Base-by-base conservation (phyloP, 768 basidiomycete species). In the Lentinula aciculospora region DNA sequence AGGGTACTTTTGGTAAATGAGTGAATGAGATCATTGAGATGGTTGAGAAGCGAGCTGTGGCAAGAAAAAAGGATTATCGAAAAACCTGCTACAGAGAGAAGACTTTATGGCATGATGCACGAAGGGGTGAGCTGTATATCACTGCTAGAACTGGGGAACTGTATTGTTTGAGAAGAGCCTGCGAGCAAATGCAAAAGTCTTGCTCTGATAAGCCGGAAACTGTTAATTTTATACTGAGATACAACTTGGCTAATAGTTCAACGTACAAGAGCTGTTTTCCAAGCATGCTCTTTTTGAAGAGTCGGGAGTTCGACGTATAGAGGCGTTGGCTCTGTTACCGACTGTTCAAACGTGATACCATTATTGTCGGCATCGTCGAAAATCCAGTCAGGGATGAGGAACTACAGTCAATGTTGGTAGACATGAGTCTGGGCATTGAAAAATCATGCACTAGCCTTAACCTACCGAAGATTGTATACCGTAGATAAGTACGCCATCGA, bases 391-490 rank as follows among this genome's bases (percentile, higher is more conserved):
- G 51, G 51, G 39, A 53, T 53, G 19, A 53, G 36, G 36, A 53
- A 53, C 51, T 53, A 8, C 6, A 25, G 23, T 34, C 4, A 34
- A 32, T 2, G 36, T 4, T 19, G 10, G 9, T 13, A 10, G 19
- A 34, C 23, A 32, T 51, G 36, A 53, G 15, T 13, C n/a, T n/a
- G n/a, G n/a, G 15, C 0, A 4, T 32, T 31, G 37, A 36, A 31
- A 45, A 21, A 29, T 36, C 9, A 34, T 29, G 3, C 5, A 50
- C 8, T 13, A 28, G 3, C 7, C 8, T 25, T 17, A n/a, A 17
- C 42, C n/a, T 42, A 56, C 54, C 32, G 54, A 56, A 7, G 40
- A 44, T 19, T 46, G 17, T 25, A 56, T 56, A 19, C 54, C 54
- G 28, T 44, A 56, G 1, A 39, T 23, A 4, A 53, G 21, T 39